Evolutionary conservation across 768 basidiomycete species (phyloP).

Genomic region (Paxillus ammoniavirescens): DNA sequence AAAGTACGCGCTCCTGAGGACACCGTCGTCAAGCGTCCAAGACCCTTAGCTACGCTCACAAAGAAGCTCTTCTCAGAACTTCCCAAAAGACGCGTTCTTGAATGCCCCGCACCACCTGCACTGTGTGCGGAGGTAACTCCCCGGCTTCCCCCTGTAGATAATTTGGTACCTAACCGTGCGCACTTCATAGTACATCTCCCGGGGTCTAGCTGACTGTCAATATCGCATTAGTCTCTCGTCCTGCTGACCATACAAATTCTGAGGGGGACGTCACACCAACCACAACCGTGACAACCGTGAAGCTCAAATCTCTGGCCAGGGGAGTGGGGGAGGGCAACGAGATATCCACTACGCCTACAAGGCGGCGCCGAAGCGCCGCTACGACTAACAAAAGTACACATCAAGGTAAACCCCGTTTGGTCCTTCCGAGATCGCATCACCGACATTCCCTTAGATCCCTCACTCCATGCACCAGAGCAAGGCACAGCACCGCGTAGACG

Average conservation of each 20-base stretch:
- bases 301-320: not conserved
- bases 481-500: constrained; percentile 10
- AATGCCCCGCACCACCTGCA: not conserved
- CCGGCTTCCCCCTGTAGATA: not conserved
- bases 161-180: not conserved
- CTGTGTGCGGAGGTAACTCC: not conserved
- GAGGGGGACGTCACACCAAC: not conserved
- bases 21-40: not conserved
- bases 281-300: not conserved
- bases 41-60: constrained; percentile 28
- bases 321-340: not conserved
- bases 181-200: not conserved
- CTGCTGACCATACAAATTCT: not conserved
- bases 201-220: not conserved
- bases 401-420: not conserved
- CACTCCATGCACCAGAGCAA: not conserved
- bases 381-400: not conserved
- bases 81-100: constrained; percentile 41
- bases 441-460: not conserved
- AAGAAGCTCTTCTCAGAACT: constrained; percentile 59
- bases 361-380: not conserved
- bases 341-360: not conserved
- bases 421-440: not conserved
- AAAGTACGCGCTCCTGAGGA: not conserved
- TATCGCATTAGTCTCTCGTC: not conserved